phyloP scores from a whole-genome alignment of 352 stramenopile genomes.

The Phytopythium delawarense region DNA sequence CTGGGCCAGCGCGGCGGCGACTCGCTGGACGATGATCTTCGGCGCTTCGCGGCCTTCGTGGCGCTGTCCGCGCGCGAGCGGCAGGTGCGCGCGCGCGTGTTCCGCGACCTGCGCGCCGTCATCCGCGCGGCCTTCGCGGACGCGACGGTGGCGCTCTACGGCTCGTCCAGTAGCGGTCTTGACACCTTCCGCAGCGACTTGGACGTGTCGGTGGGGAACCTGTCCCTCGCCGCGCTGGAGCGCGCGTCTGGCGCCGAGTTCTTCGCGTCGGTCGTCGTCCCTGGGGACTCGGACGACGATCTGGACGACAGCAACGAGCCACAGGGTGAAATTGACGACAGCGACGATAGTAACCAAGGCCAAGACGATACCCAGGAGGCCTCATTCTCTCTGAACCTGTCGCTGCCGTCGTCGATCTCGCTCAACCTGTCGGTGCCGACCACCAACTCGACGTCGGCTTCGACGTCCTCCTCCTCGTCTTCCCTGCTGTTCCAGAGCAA shows the following conservation, averaged over 20 bases:
- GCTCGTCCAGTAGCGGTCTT: conserved; percentile 62
- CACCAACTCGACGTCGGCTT: not conserved
- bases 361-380: conserved; percentile 28
- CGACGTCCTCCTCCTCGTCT: not conserved
- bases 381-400: conserved; percentile 66
- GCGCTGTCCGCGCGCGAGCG: conserved; percentile 39
- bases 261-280: not conserved
- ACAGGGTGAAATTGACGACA: not conserved
- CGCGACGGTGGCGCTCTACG: conserved; percentile 56
- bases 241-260: not conserved
- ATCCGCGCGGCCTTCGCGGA: conserved; percentile 35
- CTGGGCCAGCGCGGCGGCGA: not conserved
- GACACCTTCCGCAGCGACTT: conserved; percentile 76
- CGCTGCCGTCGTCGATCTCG: conserved; percentile 17
- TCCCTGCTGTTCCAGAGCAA: conserved; percentile 5
- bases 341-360: conserved; percentile 6
- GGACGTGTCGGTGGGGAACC: conserved; percentile 66
- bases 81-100: conserved; percentile 29
- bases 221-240: conserved; percentile 12
- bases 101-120: conserved; percentile 40
- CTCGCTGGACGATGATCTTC: conserved; percentile 43
- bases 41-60: conserved; percentile 37
- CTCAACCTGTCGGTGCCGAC: not conserved
- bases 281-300: conserved; percentile 6
- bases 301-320: conserved; percentile 5